A percentile compares a stretch with the other conserved stretches of the same genome.
Conservation (phyloP, 2,329 filamentous ascomycete species). For the Parasarocladium wereldwijsianum region DNA sequence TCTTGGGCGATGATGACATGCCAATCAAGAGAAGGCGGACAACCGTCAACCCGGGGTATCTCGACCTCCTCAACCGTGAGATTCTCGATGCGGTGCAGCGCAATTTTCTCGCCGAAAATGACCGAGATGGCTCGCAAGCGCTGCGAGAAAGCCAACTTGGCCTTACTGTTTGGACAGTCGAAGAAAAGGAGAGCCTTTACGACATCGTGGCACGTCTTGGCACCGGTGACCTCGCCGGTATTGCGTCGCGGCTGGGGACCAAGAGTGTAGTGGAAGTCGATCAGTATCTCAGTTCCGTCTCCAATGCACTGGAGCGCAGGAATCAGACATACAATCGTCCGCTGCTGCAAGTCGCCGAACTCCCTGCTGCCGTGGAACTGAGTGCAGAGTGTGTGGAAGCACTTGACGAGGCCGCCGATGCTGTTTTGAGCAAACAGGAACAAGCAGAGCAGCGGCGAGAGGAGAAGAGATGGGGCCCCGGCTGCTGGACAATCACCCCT, state of each 20-base stretch:
- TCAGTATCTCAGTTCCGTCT: constrained; percentile 52
- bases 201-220: constrained; percentile 49
- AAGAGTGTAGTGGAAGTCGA: constrained; percentile 65
- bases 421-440: constrained; percentile 50
- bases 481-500: constrained; percentile 52
- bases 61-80: constrained; percentile 39
- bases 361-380: constrained; percentile 62
- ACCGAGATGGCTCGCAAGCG: not conserved
- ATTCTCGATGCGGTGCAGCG: constrained; percentile 36
- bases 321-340: constrained; percentile 18
- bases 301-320: constrained; percentile 28
- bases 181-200: constrained; percentile 62
- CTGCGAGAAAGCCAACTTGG: constrained; percentile 46
- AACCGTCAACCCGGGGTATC: constrained; percentile 29
- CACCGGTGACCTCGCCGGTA: constrained; percentile 41
- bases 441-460: constrained; percentile 45
- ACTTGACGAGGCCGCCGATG: constrained; percentile 55
- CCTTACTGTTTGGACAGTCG: constrained; percentile 50
- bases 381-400: constrained; percentile 47
- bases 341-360: constrained; percentile 32
- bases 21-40: constrained; percentile 31
- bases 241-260: constrained; percentile 47
- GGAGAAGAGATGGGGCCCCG: constrained; percentile 40
- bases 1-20: too few relatives aligned
- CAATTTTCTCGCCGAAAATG: constrained; percentile 13